Evolutionary conservation across 805 yeast genomes (phyloP).

Genomic region (Ogataea trehalophila): DNA sequence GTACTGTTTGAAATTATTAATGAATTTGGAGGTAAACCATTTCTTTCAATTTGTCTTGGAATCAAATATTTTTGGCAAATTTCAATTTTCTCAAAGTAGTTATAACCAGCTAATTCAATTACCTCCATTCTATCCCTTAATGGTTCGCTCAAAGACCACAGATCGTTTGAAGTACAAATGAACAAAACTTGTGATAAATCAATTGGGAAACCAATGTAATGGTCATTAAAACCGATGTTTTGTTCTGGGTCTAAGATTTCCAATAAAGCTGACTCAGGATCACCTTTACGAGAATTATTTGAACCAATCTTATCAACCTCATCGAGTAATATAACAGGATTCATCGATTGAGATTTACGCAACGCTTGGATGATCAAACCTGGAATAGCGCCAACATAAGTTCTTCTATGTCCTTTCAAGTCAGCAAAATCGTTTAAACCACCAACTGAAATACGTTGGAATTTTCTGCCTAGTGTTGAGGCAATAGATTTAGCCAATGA

Average conservation of each 20-base stretch:
- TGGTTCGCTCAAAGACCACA: constrained; percentile 67
- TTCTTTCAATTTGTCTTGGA: constrained; percentile 68
- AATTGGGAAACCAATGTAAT: constrained; percentile 79
- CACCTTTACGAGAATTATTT: constrained; percentile 43
- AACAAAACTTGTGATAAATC: constrained; percentile 78
- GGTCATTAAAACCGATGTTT: constrained; percentile 70
- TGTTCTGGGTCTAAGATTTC: constrained; percentile 93
- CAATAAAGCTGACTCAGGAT: constrained; percentile 83
- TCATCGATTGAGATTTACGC: constrained; percentile 70
- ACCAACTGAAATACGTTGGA: constrained; percentile 79
- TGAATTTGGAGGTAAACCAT: constrained; percentile 49
- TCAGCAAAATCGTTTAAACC: constrained; percentile 89
- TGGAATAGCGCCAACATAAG: constrained; percentile 91
- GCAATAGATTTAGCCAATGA: constrained; percentile 83
- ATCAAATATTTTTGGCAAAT: constrained; percentile 66
- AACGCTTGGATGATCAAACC: constrained; percentile 75
- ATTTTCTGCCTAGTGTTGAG: constrained; percentile 61
- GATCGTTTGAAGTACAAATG: constrained; percentile 82
- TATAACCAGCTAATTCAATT: constrained; percentile 74
- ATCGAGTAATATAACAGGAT: constrained; percentile 78
- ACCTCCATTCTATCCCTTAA: constrained; percentile 80
- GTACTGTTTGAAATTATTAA: constrained; percentile 48
- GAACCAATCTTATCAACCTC: constrained; percentile 66
- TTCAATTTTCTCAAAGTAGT: constrained; percentile 66
- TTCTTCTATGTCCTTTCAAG: constrained; percentile 84